Evolutionary conservation across 176 grass and related monocot genomes (phyloP).

Genomic region (Microstegium vimineum): DNA sequence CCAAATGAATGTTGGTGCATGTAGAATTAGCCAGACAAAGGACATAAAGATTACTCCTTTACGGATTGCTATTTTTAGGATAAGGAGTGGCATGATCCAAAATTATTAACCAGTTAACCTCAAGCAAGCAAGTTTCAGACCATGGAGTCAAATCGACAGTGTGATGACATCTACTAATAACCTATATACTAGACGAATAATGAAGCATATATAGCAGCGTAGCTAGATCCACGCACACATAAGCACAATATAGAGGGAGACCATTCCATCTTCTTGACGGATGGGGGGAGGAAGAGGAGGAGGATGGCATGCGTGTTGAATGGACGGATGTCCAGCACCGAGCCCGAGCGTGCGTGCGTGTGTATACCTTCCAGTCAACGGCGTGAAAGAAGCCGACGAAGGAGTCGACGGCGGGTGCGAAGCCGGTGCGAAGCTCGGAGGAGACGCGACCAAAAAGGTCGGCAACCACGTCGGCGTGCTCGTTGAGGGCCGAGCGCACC

Average conservation of each 20-base stretch:
- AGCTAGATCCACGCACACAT: neutral
- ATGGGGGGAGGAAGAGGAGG: neutral
- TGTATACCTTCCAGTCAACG: constrained; percentile 83
- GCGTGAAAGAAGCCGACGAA: constrained; percentile 92
- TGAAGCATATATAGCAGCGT: neutral
- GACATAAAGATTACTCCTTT: neutral
- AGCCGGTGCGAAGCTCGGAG: constrained; percentile 69
- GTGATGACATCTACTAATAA: neutral
- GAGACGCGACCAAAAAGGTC: constrained; percentile 74
- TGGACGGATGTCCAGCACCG: too few relatives aligned
- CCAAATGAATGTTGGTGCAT: neutral
- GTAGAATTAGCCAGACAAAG: neutral
- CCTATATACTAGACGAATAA: neutral
- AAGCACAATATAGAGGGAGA: neutral
- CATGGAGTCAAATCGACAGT: neutral
- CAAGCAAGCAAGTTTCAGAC: neutral
- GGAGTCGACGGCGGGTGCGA: constrained; percentile 64
- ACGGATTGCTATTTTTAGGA: neutral
- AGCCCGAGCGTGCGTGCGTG: neutral
- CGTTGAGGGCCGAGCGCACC: constrained; percentile 64
- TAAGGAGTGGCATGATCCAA: neutral
- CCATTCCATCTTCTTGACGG: neutral
- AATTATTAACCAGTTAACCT: neutral
- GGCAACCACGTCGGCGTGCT: constrained; percentile 70
- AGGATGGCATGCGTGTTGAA: neutral